Percentiles rank a stretch among this genome's conserved stretches.
Evolutionary conservation across 176 grass and related monocot genomes (phyloP).

Genomic region (Musa beccarii): DNA sequence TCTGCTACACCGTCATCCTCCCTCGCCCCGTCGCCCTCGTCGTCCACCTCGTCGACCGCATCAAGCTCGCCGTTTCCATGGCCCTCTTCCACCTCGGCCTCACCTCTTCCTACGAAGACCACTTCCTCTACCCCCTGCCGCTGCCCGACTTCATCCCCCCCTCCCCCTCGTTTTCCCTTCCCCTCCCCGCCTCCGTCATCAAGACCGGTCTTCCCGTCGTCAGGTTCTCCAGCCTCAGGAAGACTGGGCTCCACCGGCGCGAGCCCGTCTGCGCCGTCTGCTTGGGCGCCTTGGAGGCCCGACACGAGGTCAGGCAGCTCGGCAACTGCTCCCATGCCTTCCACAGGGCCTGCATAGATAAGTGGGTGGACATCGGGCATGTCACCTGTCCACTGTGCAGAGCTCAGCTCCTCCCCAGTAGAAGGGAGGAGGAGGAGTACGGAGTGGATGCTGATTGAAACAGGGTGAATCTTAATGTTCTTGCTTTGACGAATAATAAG

Average conservation of each 20-base stretch:
- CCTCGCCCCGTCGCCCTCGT: slow-evolving; percentile 4
- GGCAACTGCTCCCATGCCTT: slow-evolving; percentile 12
- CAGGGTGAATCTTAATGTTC: neutral
- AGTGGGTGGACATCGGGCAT: slow-evolving; percentile 18
- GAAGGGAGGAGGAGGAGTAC: neutral
- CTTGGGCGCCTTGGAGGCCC: slow-evolving; percentile 1
- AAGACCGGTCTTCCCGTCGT: slow-evolving; percentile 16
- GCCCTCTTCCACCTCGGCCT: slow-evolving; percentile 2
- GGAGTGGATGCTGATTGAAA: neutral
- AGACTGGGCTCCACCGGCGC: neutral
- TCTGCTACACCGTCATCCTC: slow-evolving; percentile 18
- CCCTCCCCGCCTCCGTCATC: neutral
- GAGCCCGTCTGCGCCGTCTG: slow-evolving; percentile 7
- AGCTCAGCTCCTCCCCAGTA: neutral
- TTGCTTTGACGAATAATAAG: neutral
- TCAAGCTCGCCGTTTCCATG: neutral
- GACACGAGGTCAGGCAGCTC: slow-evolving; percentile 11
- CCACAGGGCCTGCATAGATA: slow-evolving; percentile 19
- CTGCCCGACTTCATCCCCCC: neutral
- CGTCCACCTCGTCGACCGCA: slow-evolving; percentile 8
- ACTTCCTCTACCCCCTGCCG: neutral
- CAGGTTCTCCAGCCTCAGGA: neutral
- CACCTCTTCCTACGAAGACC: neutral
- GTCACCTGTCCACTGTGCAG: slow-evolving; percentile 15
- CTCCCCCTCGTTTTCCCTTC: neutral